Evolutionary conservation across 768 basidiomycete species (phyloP).

Genomic region (Agrocybe praecox): DNA sequence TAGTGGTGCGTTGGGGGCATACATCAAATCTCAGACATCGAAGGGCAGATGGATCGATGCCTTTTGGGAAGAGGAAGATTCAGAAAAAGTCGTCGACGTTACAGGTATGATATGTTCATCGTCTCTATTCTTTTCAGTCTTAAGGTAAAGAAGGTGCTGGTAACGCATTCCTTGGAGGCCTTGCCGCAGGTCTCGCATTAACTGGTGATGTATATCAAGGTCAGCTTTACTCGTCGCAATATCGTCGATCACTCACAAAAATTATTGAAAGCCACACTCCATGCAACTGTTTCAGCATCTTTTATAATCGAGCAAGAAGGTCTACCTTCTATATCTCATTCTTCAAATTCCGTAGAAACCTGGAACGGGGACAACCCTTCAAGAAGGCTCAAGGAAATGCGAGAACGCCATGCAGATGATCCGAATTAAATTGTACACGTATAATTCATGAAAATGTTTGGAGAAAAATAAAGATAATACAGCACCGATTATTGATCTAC

Average conservation of each 20-base stretch:
- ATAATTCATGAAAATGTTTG: slow-evolving; percentile 31
- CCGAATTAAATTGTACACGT: slow-evolving; percentile 38
- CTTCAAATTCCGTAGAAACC: slow-evolving; percentile 28
- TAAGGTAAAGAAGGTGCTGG: slow-evolving; percentile 69
- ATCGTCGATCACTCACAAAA: slow-evolving; percentile 1
- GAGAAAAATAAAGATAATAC: slow-evolving; percentile 24
- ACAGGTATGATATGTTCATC: slow-evolving; percentile 54
- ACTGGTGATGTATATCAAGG: slow-evolving; percentile 69
- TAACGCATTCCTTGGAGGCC: slow-evolving; percentile 85
- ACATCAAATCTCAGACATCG: slow-evolving; percentile 45
- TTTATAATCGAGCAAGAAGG: slow-evolving; percentile 84
- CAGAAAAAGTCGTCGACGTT: slow-evolving; percentile 69
- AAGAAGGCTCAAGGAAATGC: slow-evolving; percentile 56
- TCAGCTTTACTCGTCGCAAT: slow-evolving; percentile 27
- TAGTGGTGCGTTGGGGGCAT: slow-evolving; percentile 74
- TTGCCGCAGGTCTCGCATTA: slow-evolving; percentile 70
- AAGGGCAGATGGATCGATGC: slow-evolving; percentile 68
- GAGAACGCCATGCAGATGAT: slow-evolving; percentile 38
- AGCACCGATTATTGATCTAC: slow-evolving; percentile 15
- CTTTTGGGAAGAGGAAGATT: slow-evolving; percentile 60
- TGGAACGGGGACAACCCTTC: slow-evolving; percentile 79
- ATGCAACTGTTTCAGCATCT: slow-evolving; percentile 81
- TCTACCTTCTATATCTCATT: slow-evolving; percentile 53
- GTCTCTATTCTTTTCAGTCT: background rate
- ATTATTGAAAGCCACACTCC: slow-evolving; percentile 55